A percentile compares a stretch with the other conserved stretches of the same genome.
Conservation (phyloP, 805 yeast species). For the Huiozyma naganishii region DNA sequence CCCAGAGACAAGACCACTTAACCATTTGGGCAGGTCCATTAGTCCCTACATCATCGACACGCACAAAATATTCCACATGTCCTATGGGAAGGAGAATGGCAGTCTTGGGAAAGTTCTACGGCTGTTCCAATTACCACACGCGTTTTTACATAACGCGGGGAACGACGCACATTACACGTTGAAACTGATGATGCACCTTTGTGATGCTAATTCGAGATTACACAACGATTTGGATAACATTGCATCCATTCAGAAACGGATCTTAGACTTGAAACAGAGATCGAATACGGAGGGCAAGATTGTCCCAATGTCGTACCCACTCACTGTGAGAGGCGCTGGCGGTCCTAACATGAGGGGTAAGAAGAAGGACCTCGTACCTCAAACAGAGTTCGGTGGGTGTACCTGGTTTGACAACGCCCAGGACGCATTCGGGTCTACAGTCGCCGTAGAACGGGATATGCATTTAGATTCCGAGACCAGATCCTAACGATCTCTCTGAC, state of each 20-base stretch:
- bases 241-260: constrained; percentile 9
- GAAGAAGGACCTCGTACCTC: constrained; percentile 16
- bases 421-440: constrained; percentile 14
- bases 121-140: constrained; percentile 42
- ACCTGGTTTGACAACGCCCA: constrained; percentile 16
- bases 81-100: constrained; percentile 34
- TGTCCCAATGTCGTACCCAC: constrained; percentile 21
- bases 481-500: too few species aligned
- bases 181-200: constrained; percentile 36
- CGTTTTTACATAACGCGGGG: constrained; percentile 58
- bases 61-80: constrained; percentile 30
- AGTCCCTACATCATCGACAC: constrained; percentile 37
- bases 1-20: constrained; percentile 19
- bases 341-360: neutral
- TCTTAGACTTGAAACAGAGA: constrained; percentile 13
- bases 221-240: constrained; percentile 19
- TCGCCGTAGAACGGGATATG: neutral
- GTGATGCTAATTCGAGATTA: constrained; percentile 32
- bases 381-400: constrained; percentile 26
- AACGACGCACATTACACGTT: constrained; percentile 61
- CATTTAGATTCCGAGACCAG: too few species aligned
- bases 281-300: constrained; percentile 17
- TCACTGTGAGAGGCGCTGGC: constrained; percentile 4
- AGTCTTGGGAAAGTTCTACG: constrained; percentile 38
- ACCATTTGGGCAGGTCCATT: neutral